phyloP scores from a whole-genome alignment of 257 asterid species.

The Thymus quinquecostatus region DNA sequence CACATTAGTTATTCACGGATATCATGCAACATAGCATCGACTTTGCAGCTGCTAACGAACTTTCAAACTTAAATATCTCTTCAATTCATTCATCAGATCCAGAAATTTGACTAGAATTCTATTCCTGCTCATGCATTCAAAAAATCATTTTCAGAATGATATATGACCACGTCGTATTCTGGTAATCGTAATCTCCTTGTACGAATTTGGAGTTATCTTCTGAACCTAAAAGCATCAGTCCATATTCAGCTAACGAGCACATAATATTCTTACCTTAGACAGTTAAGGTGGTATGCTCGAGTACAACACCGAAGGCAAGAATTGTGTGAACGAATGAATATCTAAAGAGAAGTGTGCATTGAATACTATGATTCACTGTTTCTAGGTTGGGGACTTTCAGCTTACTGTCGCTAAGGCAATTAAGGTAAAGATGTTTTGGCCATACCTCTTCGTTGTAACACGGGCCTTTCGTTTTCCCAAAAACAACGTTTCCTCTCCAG shows the following conservation, averaged over 20 bases:
- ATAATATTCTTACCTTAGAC: neutral
- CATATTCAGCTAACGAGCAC: conserved; percentile 22
- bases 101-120: neutral
- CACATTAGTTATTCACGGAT: conserved; percentile 5
- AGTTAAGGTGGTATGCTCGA: neutral
- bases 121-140: neutral
- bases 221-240: conserved; percentile 5
- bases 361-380: conserved; percentile 8
- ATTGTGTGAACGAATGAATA: conserved; percentile 12
- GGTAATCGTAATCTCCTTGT: neutral
- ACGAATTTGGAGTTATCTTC: neutral
- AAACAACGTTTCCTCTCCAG: neutral
- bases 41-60: neutral
- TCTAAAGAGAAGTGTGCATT: conserved; percentile 3
- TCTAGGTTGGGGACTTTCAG: neutral
- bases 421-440: conserved; percentile 20
- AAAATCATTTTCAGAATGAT: neutral
- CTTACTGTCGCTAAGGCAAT: conserved; percentile 1
- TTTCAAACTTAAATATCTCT: neutral
- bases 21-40: conserved; percentile 1
- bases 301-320: conserved; percentile 3
- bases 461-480: neutral
- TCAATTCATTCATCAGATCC: neutral
- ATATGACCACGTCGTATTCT: neutral
- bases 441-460: conserved; percentile 21